Conservation (phyloP, 768 basidiomycete genomes). For the Termitomyces titanicus region DNA sequence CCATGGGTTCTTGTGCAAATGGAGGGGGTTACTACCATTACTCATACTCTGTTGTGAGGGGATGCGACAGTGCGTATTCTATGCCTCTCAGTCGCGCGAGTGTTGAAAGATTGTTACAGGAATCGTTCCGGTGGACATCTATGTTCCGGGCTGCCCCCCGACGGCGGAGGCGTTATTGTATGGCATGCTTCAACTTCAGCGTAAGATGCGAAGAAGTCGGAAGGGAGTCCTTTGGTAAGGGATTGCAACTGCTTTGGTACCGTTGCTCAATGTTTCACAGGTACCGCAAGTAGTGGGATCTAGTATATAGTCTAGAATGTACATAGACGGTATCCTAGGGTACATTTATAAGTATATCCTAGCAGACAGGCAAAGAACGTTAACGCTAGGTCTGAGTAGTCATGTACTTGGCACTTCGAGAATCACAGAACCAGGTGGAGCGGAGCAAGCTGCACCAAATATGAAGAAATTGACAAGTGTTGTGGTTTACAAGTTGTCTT, state of each 20-base stretch:
- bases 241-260: background rate
- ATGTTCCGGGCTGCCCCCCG: constrained; percentile 93
- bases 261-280: constrained; percentile 22
- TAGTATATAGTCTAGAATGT: constrained; percentile 1
- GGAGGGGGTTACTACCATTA: constrained; percentile 98
- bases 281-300: constrained; percentile 53
- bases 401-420: background rate
- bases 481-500: constrained; percentile 4
- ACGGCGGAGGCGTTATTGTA: constrained; percentile 97
- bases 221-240: constrained; percentile 84
- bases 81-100: background rate
- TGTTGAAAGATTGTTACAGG: constrained; percentile 36
- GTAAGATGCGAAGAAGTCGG: constrained; percentile 90
- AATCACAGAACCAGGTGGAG: background rate
- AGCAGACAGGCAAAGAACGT: too few relatives aligned
- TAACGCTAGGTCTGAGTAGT: too few relatives aligned
- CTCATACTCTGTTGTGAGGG: constrained; percentile 97
- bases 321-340: constrained; percentile 7
- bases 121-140: constrained; percentile 97
- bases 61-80: constrained; percentile 80
- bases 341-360: background rate
- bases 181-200: constrained; percentile 94
- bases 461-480: constrained; percentile 16
- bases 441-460: constrained; percentile 12
- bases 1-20: constrained; percentile 99